phyloP scores from a whole-genome alignment of 192 early-diverging fungal species.

The Podila minutissima region DNA sequence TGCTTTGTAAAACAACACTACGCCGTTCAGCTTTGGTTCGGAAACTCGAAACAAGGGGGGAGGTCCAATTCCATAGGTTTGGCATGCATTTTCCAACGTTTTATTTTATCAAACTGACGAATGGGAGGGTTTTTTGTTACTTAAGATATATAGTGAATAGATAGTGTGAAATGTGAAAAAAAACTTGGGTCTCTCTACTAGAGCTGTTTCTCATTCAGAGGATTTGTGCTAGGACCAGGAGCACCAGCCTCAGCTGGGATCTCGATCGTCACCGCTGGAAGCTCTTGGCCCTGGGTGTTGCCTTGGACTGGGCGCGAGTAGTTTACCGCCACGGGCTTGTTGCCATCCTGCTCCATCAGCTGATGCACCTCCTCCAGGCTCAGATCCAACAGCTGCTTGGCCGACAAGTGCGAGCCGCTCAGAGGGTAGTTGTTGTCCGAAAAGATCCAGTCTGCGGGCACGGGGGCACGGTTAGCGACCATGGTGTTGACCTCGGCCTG shows the following conservation, averaged over 20 bases:
- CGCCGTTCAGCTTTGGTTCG: too few species aligned
- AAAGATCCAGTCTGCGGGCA: slow-evolving; percentile 13
- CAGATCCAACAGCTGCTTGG: slow-evolving; percentile 10
- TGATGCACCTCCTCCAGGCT: slow-evolving; percentile 12
- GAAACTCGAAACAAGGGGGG: too few species aligned
- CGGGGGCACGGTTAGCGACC: slow-evolving; percentile 23
- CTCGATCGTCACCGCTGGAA: neutral
- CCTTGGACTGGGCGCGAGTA: neutral
- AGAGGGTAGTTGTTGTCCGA: slow-evolving; percentile 22
- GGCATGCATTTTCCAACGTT: too few species aligned
- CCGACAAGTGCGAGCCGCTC: slow-evolving; percentile 5
- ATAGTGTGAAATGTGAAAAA: too few species aligned
- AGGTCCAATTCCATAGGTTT: too few species aligned
- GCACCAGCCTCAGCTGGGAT: neutral
- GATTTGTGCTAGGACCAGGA: neutral
- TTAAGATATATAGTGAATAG: too few species aligned
- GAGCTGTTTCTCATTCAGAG: neutral
- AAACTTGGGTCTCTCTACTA: too few species aligned
- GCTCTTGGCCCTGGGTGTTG: neutral
- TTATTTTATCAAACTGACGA: too few species aligned
- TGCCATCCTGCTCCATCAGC: slow-evolving; percentile 2
- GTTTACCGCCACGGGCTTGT: neutral
- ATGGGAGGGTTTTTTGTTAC: too few species aligned
- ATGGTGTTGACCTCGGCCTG: slow-evolving; percentile 18
- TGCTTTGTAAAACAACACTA: too few species aligned